A percentile compares a stretch with the other conserved stretches of the same genome.
Evolutionary conservation across 805 yeast species (phyloP).

Genomic region (Yarrowia divulgata): DNA sequence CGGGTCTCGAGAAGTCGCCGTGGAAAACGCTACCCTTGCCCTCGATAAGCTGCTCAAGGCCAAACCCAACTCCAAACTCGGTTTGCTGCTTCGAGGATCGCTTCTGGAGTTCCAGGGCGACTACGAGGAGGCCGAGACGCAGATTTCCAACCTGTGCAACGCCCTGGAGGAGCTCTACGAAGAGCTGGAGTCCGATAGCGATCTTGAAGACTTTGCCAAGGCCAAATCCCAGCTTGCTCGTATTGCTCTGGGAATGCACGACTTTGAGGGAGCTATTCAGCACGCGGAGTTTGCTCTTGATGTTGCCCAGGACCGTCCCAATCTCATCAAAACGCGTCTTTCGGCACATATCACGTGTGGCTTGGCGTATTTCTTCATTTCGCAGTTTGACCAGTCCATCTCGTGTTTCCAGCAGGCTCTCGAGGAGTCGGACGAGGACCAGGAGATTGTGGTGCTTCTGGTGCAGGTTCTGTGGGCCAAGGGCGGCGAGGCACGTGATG

Average conservation of each 20-base stretch:
- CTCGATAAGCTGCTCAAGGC: constrained; percentile 63
- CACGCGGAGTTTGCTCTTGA: constrained; percentile 64
- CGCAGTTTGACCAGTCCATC: constrained; percentile 69
- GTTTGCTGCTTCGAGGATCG: constrained; percentile 47
- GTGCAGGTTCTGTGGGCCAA: constrained; percentile 82
- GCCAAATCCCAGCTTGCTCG: constrained; percentile 78
- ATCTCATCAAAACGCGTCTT: constrained; percentile 46
- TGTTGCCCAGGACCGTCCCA: constrained; percentile 53
- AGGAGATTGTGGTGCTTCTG: constrained; percentile 71
- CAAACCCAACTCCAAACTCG: constrained; percentile 49
- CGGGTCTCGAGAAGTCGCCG: constrained; percentile 32
- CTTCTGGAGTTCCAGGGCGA: constrained; percentile 72
- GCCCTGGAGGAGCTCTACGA: constrained; percentile 66
- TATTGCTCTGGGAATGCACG: constrained; percentile 64
- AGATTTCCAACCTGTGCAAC: constrained; percentile 57
- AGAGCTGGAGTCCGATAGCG: constrained; percentile 57
- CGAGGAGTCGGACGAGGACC: constrained; percentile 61
- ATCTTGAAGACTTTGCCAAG: constrained; percentile 60
- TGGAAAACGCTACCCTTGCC: constrained; percentile 50
- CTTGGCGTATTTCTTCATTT: constrained; percentile 67
- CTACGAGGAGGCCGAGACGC: constrained; percentile 60
- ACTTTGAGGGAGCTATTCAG: constrained; percentile 67
- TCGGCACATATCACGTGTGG: constrained; percentile 79
- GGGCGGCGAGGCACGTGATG: constrained; percentile 77
- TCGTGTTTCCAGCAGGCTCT: constrained; percentile 72